Evolutionary conservation across 1,139 yeast genomes (phyloP), one percentile per base, ranked within the genome.

Genomic region (Meyerozyma smithsonii): DNA sequence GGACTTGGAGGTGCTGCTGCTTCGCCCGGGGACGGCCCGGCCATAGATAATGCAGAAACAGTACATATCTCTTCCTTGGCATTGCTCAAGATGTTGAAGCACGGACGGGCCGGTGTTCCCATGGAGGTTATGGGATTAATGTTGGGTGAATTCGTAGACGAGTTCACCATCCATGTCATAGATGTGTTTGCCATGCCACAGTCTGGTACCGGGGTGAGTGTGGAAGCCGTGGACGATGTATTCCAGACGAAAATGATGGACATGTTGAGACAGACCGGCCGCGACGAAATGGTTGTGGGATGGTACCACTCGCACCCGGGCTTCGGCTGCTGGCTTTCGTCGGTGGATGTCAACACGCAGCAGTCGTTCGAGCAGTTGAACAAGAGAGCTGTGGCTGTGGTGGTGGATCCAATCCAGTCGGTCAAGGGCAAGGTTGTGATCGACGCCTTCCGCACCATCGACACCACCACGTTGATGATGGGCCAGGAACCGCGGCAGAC

Each of bases 281-380:
- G 97, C 63, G 97, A 88, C 65, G 96, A 90, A 62, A 89, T 88
- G 88, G 98, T 94, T 49, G 97, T 90, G 37, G 97, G 97, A 33
- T 90, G 97, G 99, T 94, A 94, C 69, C 99, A 92, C 60, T 90
- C 97, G 20, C 98, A 92, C 66, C 98, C 98, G 2, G 98, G 98
- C 16, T 92, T 90, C 61, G 98, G 98, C n/a, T 92, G 98, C 69
- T 92, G 98, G 97, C 75, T 92, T 54, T 89, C 97, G 6, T 82
- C 94, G 18, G 97, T 92, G 32, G 99, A 92, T 76, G 95, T 94
- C 44, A 89, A 89, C 60, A 92, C 99, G 2, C 99, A 92, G 58
- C 96, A 92, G 61, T 86, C 96, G 35, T 94, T 92, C 62, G 98
- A 92, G 60, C 97, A 90, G 64, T 79, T 94, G 61, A 90, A 90